phyloP scores from a whole-genome alignment of 2,329 filamentous ascomycete genomes.

The Diaporthe aspalathi region DNA sequence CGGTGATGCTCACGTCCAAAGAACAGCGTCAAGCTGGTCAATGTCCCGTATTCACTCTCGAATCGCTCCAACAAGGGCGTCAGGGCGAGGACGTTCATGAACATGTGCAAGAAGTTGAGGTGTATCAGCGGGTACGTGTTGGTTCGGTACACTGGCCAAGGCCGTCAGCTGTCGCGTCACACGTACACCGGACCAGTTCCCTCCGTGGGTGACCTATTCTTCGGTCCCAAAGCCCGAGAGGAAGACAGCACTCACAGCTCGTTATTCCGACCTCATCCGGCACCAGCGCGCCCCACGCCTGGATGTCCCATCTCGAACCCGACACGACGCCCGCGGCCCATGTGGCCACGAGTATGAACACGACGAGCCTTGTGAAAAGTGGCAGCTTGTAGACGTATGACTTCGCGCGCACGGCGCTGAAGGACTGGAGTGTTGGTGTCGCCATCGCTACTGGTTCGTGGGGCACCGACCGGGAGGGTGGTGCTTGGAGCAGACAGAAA shows the following conservation, averaged over 20 bases:
- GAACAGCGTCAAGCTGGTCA: slow-evolving; percentile 88
- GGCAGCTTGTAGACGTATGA: slow-evolving; percentile 89
- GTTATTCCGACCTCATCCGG: slow-evolving; percentile 79
- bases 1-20: slow-evolving; percentile 80
- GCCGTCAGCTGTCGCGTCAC: slow-evolving; percentile 11
- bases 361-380: slow-evolving; percentile 80
- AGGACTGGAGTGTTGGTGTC: slow-evolving; percentile 54
- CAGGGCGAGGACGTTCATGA: slow-evolving; percentile 83
- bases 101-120: slow-evolving; percentile 79
- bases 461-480: neutral
- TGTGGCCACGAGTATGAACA: slow-evolving; percentile 73
- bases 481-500: neutral
- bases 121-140: slow-evolving; percentile 95
- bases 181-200: slow-evolving; percentile 20
- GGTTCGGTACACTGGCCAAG: slow-evolving; percentile 81
- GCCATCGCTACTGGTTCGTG: slow-evolving; percentile 43
- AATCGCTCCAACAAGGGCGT: slow-evolving; percentile 93
- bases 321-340: slow-evolving; percentile 65
- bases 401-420: slow-evolving; percentile 79
- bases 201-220: neutral
- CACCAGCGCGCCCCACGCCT: slow-evolving; percentile 81
- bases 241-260: slow-evolving; percentile 68
- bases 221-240: neutral
- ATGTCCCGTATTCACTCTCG: slow-evolving; percentile 90
- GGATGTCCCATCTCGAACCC: slow-evolving; percentile 76